Percentiles rank a stretch among this genome's conserved stretches.
Evolutionary conservation across 2,329 filamentous ascomycete species (phyloP).

Genomic region (Penicillium rolfsii): DNA sequence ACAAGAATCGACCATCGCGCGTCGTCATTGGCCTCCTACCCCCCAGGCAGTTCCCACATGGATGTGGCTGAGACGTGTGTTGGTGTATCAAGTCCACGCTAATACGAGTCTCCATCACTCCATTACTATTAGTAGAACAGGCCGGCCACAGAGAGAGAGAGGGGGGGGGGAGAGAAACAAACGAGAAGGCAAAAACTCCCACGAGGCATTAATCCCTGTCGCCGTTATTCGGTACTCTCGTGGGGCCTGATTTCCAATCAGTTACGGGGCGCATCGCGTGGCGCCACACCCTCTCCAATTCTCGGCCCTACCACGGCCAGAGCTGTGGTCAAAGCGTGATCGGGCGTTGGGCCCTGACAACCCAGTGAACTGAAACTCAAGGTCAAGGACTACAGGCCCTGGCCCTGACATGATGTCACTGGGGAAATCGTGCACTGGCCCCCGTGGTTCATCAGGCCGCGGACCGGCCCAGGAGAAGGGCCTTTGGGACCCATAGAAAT

Average conservation of each 20-base stretch:
- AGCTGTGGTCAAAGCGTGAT: slow-evolving; percentile 22
- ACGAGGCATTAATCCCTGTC: no score
- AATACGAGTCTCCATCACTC: slow-evolving; percentile 18
- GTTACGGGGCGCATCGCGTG: slow-evolving; percentile 1
- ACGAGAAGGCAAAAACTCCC: background rate
- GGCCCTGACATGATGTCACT: slow-evolving; percentile 28
- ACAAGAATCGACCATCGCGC: background rate
- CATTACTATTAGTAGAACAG: slow-evolving; percentile 32
- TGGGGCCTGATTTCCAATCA: background rate
- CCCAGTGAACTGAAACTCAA: background rate
- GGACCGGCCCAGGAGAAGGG: background rate
- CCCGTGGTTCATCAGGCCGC: slow-evolving; percentile 14
- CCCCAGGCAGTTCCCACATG: slow-evolving; percentile 27
- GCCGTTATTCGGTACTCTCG: no score
- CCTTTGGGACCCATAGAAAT: slow-evolving; percentile 10
- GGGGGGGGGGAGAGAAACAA: no score
- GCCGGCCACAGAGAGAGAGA: background rate
- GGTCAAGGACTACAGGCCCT: background rate
- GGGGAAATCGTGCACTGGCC: slow-evolving; percentile 32
- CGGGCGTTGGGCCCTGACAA: slow-evolving; percentile 7
- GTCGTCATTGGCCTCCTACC: background rate
- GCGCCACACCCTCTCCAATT: background rate
- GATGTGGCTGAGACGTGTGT: slow-evolving; percentile 32
- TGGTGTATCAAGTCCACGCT: slow-evolving; percentile 29
- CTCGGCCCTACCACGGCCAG: background rate